Base-by-base conservation (phyloP, 345 rosid genomes). In the Brassica rapa region DNA sequence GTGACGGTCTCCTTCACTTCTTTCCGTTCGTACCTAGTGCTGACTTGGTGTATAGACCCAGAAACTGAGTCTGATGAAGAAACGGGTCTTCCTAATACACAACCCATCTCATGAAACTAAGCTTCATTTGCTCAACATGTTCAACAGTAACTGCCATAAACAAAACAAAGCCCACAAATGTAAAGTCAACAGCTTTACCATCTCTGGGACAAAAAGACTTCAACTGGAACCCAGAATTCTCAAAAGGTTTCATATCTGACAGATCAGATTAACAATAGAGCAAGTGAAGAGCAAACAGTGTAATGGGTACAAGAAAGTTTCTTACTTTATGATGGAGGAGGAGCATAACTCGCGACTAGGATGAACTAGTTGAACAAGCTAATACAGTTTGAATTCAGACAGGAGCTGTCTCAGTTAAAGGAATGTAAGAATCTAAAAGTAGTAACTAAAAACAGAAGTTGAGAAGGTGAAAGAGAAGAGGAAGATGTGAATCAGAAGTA, bases 51-150 rank as follows among this genome's bases (percentile, higher is more conserved):
- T n/a, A 39, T 68, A 25, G 72, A 68, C 39, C 23, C 72, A n/a
- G 72, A 68, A 68, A 68, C 39, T 46, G 72, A 68, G 32, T 51
- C 68, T 16, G 15, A 19, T 19, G 49, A 9, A 16, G 68, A 63
- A 3, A 65, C 72, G 61, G 72, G 72, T 68, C 72, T 35, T 21
- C 72, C 61, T 41, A 68, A 68, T 68, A 68, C 72, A 68, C 72
- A 68, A 25, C 72, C 72, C 72, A 68, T 68, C 4, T 68, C 72
- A 27, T 27, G 41, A 68, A 68, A 68, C 72, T 51, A 25, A 68
- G 3, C 41, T 49, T 49, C 72, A 46, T 49, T 8, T 25, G 72
- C 72, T 68, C 24, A 68, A 46, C 72, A 68, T 67, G 71, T 14
- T 67, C 7, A 0, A 33, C 25, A 7, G 9, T 32, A 62, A 29